A percentile compares a stretch with the other conserved stretches of the same genome.
These are phyloP conservation scores for Naumovozyma castellii DNA, from an alignment of 805 yeast species.

Conservation along the genomic window DNA sequence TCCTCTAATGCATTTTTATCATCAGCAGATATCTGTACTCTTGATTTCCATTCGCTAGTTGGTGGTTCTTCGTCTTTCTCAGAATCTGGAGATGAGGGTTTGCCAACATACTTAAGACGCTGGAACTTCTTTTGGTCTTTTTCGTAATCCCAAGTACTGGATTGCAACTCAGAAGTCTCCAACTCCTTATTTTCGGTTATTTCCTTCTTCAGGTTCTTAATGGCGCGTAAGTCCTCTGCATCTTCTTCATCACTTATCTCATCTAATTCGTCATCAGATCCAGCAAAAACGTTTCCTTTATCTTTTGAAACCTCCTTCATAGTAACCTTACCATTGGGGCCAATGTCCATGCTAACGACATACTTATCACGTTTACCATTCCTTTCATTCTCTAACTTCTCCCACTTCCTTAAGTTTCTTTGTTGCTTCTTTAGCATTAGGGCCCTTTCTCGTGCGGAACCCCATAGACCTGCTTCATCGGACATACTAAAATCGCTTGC, in stretches of 20 bases:
- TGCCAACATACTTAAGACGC: slow-evolving; percentile 37
- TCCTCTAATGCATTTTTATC: slow-evolving; percentile 21
- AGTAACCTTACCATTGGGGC: slow-evolving; percentile 66
- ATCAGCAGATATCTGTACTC: slow-evolving; percentile 19
- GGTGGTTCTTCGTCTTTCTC: neutral
- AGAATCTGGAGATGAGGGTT: neutral
- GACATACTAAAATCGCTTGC: slow-evolving; percentile 69
- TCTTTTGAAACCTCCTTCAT: slow-evolving; percentile 40
- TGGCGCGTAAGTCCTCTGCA: slow-evolving; percentile 22
- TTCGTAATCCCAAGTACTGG: slow-evolving; percentile 51
- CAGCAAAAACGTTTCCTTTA: slow-evolving; percentile 16
- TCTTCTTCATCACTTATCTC: slow-evolving; percentile 34
- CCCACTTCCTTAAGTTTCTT: slow-evolving; percentile 53
- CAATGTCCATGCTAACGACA: slow-evolving; percentile 67
- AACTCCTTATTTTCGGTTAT: slow-evolving; percentile 12
- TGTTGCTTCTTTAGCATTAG: slow-evolving; percentile 81
- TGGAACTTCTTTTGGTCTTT: slow-evolving; percentile 47
- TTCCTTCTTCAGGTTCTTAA: slow-evolving; percentile 21
- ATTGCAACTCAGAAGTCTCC: slow-evolving; percentile 20
- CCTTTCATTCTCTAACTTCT: slow-evolving; percentile 47
- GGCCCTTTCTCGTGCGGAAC: slow-evolving; percentile 76
- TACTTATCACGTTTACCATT: slow-evolving; percentile 61
- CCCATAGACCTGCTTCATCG: slow-evolving; percentile 59
- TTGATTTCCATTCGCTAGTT: slow-evolving; percentile 7
- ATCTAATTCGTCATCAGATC: slow-evolving; percentile 25